phyloP scores from a whole-genome alignment of 352 stramenopile genomes.

The Aphanomyces invadans region DNA sequence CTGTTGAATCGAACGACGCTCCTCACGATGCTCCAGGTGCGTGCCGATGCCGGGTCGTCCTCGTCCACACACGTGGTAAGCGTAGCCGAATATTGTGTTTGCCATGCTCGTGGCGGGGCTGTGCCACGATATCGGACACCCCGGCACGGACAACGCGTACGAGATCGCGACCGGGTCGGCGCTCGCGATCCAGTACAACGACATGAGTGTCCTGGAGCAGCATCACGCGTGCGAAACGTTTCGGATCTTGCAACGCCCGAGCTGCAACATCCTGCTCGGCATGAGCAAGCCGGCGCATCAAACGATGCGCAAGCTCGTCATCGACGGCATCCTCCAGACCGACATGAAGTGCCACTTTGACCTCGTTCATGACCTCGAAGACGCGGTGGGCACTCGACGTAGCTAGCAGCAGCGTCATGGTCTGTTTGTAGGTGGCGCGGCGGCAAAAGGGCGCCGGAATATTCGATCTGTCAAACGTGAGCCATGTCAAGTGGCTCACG shows the following conservation, averaged over 20 bases:
- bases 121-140: constrained; percentile 36
- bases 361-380: constrained; percentile 16
- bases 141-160: constrained; percentile 37
- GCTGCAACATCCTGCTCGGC: constrained; percentile 31
- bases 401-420: constrained; percentile 24
- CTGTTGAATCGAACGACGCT: constrained; percentile 30
- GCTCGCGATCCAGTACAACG: constrained; percentile 36
- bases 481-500: constrained; percentile 31
- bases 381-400: constrained; percentile 1
- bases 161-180: constrained; percentile 28
- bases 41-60: constrained; percentile 18
- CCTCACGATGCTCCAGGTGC: constrained; percentile 27
- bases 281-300: constrained; percentile 26
- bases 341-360: constrained; percentile 38
- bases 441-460: constrained; percentile 23
- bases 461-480: constrained; percentile 28
- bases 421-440: constrained; percentile 27
- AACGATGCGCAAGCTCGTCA: constrained; percentile 34
- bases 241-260: constrained; percentile 25
- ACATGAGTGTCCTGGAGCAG: constrained; percentile 38
- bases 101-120: constrained; percentile 30
- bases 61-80: constrained; percentile 30
- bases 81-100: constrained; percentile 32
- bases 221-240: constrained; percentile 32
- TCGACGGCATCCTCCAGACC: constrained; percentile 35